Percentiles rank a stretch among this genome's conserved stretches.
These are phyloP conservation scores for Entoloma clypeatum DNA, from an alignment of 1,284 basidiomycete species.

Conservation along the genomic window DNA sequence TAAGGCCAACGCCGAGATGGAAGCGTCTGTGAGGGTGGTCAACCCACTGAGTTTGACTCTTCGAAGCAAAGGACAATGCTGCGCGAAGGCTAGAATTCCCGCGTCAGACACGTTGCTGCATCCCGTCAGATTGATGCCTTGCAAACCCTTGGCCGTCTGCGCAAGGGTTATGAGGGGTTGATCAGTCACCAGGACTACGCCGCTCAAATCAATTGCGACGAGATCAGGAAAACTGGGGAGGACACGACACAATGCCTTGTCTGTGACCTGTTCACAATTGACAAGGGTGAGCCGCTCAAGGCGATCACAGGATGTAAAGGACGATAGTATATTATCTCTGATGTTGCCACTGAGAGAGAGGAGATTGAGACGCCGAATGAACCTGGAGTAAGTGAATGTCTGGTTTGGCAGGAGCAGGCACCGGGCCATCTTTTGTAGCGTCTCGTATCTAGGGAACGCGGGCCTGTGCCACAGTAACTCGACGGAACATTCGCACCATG, in stretches of 20 bases:
- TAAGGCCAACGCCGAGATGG: constrained; percentile 77
- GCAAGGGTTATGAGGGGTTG: constrained; percentile 71
- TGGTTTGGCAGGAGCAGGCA: constrained; percentile 58
- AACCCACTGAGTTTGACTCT: constrained; percentile 86
- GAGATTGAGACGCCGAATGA: constrained; percentile 92
- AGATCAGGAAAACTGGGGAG: constrained; percentile 73
- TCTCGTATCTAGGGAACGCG: constrained; percentile 64
- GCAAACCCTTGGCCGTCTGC: constrained; percentile 68
- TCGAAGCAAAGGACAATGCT: constrained; percentile 72
- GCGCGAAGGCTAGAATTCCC: constrained; percentile 76
- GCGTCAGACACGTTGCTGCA: constrained; percentile 82
- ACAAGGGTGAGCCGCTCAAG: constrained; percentile 92
- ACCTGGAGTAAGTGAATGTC: constrained; percentile 85
- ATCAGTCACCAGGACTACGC: constrained; percentile 69
- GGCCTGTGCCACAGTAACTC: constrained; percentile 97
- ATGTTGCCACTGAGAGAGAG: constrained; percentile 70
- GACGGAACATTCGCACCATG: constrained; percentile 95
- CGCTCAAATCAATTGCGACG: constrained; percentile 87
- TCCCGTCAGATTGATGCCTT: constrained; percentile 89
- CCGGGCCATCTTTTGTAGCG: constrained; percentile 76
- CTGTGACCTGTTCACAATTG: constrained; percentile 73
- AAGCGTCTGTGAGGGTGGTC: constrained; percentile 73
- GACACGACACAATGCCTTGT: constrained; percentile 64
- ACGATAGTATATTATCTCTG: constrained; percentile 74
- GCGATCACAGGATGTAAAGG: constrained; percentile 74